phyloP scores from a whole-genome alignment of 352 stramenopile species.

The Labyrinthula sp. region DNA sequence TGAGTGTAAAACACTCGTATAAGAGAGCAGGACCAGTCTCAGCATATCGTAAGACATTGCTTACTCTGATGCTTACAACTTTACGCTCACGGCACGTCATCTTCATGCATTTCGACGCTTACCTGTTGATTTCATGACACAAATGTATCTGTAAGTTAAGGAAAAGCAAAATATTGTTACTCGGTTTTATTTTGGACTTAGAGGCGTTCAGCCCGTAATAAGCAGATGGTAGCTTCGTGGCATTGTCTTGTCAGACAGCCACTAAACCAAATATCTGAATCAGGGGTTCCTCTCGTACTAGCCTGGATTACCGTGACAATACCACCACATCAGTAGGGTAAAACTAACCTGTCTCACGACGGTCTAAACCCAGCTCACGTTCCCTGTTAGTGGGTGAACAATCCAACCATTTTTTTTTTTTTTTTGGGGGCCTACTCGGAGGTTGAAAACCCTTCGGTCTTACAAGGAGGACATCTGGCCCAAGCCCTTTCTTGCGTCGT shows the following conservation, averaged over 20 bases:
- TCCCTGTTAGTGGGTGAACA: constrained; percentile 57
- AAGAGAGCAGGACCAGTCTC: constrained; percentile 53
- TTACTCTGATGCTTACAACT: constrained; percentile 63
- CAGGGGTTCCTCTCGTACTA: constrained; percentile 69
- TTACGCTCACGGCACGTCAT: constrained; percentile 59
- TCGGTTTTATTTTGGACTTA: constrained; percentile 70
- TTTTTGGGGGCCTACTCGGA: no score
- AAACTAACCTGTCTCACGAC: constrained; percentile 61
- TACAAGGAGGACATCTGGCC: no score
- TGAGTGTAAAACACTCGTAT: no score
- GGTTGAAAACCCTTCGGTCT: no score
- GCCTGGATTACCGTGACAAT: constrained; percentile 59
- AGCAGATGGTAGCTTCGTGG: constrained; percentile 64
- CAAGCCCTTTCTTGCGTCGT: no score
- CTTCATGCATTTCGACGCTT: constrained; percentile 38
- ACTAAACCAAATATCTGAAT: constrained; percentile 63
- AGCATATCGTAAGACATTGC: constrained; percentile 64
- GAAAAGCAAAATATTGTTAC: constrained; percentile 41
- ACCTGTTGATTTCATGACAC: constrained; percentile 39
- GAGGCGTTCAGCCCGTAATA: constrained; percentile 70
- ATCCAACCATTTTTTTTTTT: no score
- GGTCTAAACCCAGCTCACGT: constrained; percentile 58
- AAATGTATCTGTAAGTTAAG: constrained; percentile 49
- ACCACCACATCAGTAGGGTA: constrained; percentile 55
- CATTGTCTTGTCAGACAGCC: constrained; percentile 65